Evolutionary conservation across 768 basidiomycete species (phyloP), one percentile per base, ranked within the genome.

Genomic region (Pisolithus marmoratus): DNA sequence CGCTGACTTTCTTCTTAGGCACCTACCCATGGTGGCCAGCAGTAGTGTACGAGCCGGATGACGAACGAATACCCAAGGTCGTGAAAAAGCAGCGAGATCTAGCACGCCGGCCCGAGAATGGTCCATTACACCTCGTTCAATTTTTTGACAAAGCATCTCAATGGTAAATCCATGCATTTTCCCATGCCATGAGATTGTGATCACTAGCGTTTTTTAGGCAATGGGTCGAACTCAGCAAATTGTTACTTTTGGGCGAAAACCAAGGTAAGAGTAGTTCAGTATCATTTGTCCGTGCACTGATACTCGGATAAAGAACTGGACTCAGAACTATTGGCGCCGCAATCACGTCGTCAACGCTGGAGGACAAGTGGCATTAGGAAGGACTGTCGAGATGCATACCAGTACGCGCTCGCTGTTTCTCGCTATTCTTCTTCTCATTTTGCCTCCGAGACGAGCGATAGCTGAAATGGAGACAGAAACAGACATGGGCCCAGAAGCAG

Each of bases 1-100:
- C n/a, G 6, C 50, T 67, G 49, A 61, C 8, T 12, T 51, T n/a
- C 46, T 24, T 15, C 53, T 22, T n/a, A 90, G 90, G 72, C 34
- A 78, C 83, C 0, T 94, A 75, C 59, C 93, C 93, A 1, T 94
- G 84, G 84, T 95, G 87, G 84, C 90, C 93, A 38, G 93, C 85
- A 8, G 82, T 88, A 8, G 78, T 94, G 15, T 84, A 77, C 48
- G 81, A 84, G 23, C 76, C 79, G 8, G 80, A 83, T 38, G 80
- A 85, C 44, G 65, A 72, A 1, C 64, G 63, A 0, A 76, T 92
- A n/a, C 87, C 87, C 34, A 37, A 58, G 54, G 45, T 65, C 61
- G 50, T 68, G 49, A 67, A 49, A 57, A 68, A 58, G 47, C 57
- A 66, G 36, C 62, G 58, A 8, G 61, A 54, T 42, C 63, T 64